These are phyloP conservation scores for Capronia epimyces DNA, from an alignment of 2,329 filamentous ascomycete species.

Conservation along the genomic window DNA sequence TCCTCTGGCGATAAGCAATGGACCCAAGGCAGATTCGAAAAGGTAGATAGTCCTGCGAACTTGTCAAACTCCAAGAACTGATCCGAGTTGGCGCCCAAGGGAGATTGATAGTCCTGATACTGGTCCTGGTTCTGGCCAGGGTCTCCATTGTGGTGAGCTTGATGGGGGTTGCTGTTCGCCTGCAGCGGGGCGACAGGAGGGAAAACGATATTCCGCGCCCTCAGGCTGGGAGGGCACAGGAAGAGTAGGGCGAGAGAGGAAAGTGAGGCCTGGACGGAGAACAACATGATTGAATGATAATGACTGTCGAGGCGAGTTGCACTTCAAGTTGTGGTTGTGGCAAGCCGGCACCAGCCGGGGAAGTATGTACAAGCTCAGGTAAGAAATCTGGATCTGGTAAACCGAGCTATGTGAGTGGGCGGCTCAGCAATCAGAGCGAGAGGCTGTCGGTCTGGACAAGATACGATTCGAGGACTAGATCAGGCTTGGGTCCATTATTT, in stretches of 20 bases:
- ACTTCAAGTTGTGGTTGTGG: too few relatives aligned
- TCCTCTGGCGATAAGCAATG: slow-evolving; percentile 31
- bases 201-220: slow-evolving; percentile 31
- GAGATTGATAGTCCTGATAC: slow-evolving; percentile 8
- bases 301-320: not conserved
- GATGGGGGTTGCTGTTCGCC: slow-evolving; percentile 7
- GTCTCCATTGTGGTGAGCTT: not conserved
- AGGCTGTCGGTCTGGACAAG: not conserved
- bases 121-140: not conserved
- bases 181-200: slow-evolving; percentile 29
- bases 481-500: too few relatives aligned
- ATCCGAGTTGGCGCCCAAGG: slow-evolving; percentile 31
- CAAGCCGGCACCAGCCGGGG: too few relatives aligned
- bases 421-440: too few relatives aligned
- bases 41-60: slow-evolving; percentile 36
- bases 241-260: slow-evolving; percentile 2
- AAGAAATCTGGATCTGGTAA: too few relatives aligned
- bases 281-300: slow-evolving; percentile 4
- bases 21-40: slow-evolving; percentile 34
- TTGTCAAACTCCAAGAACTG: slow-evolving; percentile 42
- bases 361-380: too few relatives aligned
- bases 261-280: not conserved
- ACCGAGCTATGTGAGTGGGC: too few relatives aligned
- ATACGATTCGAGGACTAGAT: not conserved
- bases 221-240: not conserved